Evolutionary conservation across 495 filamentous ascomycete genomes (phyloP).

Genomic region (Daldinia caldariorum): DNA sequence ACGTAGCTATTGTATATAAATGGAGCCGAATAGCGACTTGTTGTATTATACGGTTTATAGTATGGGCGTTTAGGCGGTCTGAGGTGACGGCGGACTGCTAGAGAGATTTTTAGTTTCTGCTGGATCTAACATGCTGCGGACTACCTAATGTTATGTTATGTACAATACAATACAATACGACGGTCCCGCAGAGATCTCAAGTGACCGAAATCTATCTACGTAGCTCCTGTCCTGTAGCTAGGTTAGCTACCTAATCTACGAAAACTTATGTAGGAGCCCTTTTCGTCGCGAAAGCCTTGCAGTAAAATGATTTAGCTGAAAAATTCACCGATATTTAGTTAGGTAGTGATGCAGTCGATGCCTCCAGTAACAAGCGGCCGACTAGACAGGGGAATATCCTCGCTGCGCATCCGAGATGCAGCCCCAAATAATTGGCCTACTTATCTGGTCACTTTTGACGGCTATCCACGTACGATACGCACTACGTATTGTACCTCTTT

Average conservation of each 20-base stretch:
- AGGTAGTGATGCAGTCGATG: slow-evolving; percentile 39
- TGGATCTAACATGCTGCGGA: slow-evolving; percentile 3
- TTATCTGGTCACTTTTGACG: background rate
- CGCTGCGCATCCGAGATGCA: slow-evolving; percentile 43
- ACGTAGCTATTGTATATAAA: background rate
- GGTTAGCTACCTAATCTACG: background rate
- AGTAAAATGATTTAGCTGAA: background rate
- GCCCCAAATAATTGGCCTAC: slow-evolving; percentile 25
- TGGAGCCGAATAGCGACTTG: background rate
- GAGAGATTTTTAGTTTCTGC: background rate
- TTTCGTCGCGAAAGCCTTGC: background rate
- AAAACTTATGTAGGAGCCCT: background rate
- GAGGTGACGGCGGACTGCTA: background rate
- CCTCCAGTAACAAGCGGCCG: background rate
- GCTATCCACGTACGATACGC: slow-evolving; percentile 8
- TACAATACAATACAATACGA: too few species aligned
- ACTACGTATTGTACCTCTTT: slow-evolving; percentile 1
- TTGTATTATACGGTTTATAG: background rate
- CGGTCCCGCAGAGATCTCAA: slow-evolving; percentile 10
- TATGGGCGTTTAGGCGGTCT: slow-evolving; percentile 3
- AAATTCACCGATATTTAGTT: slow-evolving; percentile 30
- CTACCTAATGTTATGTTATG: background rate
- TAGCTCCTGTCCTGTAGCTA: too few species aligned
- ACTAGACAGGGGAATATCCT: slow-evolving; percentile 31
- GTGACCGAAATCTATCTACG: background rate